Conservation (phyloP, 768 basidiomycete genomes). For the Tricholoma sp. region DNA sequence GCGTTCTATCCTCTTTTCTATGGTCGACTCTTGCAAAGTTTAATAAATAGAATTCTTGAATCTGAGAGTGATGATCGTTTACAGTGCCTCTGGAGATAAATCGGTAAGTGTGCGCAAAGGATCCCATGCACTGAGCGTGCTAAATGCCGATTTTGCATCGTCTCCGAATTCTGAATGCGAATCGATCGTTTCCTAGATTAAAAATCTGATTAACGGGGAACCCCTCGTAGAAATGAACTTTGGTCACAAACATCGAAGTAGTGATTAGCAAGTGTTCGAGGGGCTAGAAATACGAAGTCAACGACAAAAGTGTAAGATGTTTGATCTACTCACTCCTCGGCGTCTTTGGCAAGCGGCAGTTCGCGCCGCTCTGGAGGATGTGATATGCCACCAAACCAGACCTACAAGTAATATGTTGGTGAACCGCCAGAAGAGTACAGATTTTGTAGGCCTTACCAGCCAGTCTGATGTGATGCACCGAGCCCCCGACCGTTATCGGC, state of each 20-base stretch:
- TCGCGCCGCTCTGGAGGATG: conserved; percentile 86
- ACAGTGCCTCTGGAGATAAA: conserved; percentile 68
- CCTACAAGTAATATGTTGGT: conserved; percentile 33
- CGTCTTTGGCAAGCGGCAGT: conserved; percentile 88
- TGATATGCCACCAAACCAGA: conserved; percentile 88
- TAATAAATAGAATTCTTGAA: not conserved
- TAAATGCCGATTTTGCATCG: conserved; percentile 57
- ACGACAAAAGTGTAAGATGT: not conserved
- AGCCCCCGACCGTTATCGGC: conserved; percentile 89
- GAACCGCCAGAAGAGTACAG: not conserved
- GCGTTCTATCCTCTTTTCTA: not conserved
- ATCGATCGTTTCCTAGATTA: conserved; percentile 65
- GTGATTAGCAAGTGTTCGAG: conserved; percentile 79
- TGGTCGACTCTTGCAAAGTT: not conserved
- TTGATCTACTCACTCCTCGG: conserved; percentile 68
- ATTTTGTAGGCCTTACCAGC: conserved; percentile 58
- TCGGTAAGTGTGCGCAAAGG: conserved; percentile 53
- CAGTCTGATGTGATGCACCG: conserved; percentile 97
- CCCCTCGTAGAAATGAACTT: not conserved
- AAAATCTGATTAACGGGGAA: not conserved
- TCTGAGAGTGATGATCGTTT: conserved; percentile 12
- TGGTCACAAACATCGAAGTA: conserved; percentile 81
- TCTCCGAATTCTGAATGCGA: conserved; percentile 70
- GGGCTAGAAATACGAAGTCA: conserved; percentile 45
- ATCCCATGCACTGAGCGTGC: conserved; percentile 54